Base-by-base conservation (phyloP, 495 filamentous ascomycete species). In the Lindgomyces ingoldianus region DNA sequence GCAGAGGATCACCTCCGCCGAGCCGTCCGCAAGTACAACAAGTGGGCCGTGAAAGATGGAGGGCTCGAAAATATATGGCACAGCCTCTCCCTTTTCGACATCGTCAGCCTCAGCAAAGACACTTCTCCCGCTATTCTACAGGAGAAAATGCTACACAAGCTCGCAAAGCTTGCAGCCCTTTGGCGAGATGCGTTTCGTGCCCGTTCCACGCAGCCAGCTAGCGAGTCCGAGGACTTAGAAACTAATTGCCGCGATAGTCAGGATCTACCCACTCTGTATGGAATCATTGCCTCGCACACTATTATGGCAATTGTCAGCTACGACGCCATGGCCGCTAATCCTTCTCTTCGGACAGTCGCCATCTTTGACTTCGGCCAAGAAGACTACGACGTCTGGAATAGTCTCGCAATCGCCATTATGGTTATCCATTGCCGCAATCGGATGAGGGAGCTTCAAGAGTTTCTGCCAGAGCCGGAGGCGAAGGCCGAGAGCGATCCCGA, bases 341-440 rank as follows among this genome's bases (percentile, higher is more conserved):
- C 57, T 4, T 44, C 60, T 25, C 56, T 77, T 16, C 60, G 65
- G 2, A 68, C 61, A 2, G 60, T 77, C 24, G 71, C 66, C 16
- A 67, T 69, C 1, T 77, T 76, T 49, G 68, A 75, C 52, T 70
- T 68, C 45, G 57, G 60, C 26, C 56, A 71, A 44, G 65, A 61
- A 19, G 72, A 62, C 22, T 72, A 72, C 51, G 74, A 77, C 57
- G 74, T 77, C 12, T 77, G 75, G 75, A 76, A 75, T 46, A 54
- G 62, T 18, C 57, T 77, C 10, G 74, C 75, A 4, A 39, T 76
- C 24, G 74, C 74, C 6, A 76, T 76, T 44, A 58, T 76, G 14
- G 54, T 72, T 10, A 62, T 71, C 21, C 74, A 76, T 48, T 60
- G 57, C 26, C 65, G 74, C 8, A 71, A 76, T 55, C 26, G 58